Evolutionary conservation across 164 flowering plant species (phyloP).

Genomic region (Taxillus chinensis): DNA sequence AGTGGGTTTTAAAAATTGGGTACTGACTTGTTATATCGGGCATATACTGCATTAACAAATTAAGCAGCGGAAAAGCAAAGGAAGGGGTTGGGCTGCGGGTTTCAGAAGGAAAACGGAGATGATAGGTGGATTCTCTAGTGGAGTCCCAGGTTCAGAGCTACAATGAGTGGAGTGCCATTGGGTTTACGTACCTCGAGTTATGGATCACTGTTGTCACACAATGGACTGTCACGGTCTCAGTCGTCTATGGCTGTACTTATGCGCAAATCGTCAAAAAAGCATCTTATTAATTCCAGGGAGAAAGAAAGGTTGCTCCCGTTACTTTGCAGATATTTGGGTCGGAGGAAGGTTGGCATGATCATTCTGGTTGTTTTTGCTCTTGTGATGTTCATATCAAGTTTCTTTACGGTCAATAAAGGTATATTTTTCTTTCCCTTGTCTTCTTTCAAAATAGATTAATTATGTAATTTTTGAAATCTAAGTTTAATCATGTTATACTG

Average conservation of each 20-base stretch:
- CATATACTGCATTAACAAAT: slow-evolving; percentile 1
- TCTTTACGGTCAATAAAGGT: slow-evolving; percentile 38
- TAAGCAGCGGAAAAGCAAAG: slow-evolving; percentile 3
- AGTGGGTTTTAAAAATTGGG: background rate
- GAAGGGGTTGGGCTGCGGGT: slow-evolving; percentile 23
- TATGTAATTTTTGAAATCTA: background rate
- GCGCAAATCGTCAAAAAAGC: slow-evolving; percentile 46
- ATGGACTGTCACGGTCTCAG: slow-evolving; percentile 22
- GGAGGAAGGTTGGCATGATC: slow-evolving; percentile 58
- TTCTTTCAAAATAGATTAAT: background rate
- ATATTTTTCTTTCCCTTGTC: slow-evolving; percentile 8
- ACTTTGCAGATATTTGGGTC: slow-evolving; percentile 33
- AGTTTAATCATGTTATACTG: background rate
- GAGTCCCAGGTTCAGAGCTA: slow-evolving; percentile 26
- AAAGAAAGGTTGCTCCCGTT: slow-evolving; percentile 42
- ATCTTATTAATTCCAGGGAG: slow-evolving; percentile 35
- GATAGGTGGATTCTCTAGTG: slow-evolving; percentile 30
- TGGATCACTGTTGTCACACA: slow-evolving; percentile 57
- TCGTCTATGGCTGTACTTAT: slow-evolving; percentile 5
- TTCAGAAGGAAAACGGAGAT: slow-evolving; percentile 26
- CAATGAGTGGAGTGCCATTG: slow-evolving; percentile 85
- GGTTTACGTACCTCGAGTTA: slow-evolving; percentile 62
- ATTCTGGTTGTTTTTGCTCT: slow-evolving; percentile 29
- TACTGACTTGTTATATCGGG: background rate
- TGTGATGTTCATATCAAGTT: slow-evolving; percentile 28